Base-by-base conservation (phyloP, 1,284 basidiomycete species). In the Cronartium quercuum region DNA sequence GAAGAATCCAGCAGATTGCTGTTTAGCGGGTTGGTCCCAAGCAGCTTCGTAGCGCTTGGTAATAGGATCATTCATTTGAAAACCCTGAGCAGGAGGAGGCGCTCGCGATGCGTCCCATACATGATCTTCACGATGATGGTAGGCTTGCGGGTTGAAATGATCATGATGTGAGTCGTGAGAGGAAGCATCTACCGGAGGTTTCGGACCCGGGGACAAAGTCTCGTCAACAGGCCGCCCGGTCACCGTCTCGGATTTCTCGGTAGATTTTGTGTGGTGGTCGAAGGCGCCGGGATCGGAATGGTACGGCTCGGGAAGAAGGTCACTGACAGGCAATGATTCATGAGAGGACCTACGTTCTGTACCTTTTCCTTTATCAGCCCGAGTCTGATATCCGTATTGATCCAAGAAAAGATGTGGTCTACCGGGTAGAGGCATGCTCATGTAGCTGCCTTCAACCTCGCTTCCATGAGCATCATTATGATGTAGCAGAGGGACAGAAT, bases 1-100 rank as follows among this genome's bases (percentile, higher is more conserved):
- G 81, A 91, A 90, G 79, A 89, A 87, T 9, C 75, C 68, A 57
- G 68, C 76, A n/a, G 64, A 76, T 66, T 66, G 76, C 67, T 55
- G 70, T 34, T 47, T 77, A 76, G 51, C 76, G 75, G 82, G 81
- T 63, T 82, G 80, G 74, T 86, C 85, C 85, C 85, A 86, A 2
- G 82, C 83, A 67, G 85, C 84, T 2, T 81, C 79, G 77, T 84
- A 85, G 63, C 80, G 79, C 18, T 81, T 77, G 40, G 83, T 80
- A 76, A 84, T 82, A 0, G 83, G 82, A 5, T 82, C 79, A 10
- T 80, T 80, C 85, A 86, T 86, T 73, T 83, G 83, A 55, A 80
- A 78, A 1, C 82, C 82, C 13, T 81, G 79, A 15, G 80, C 79
- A 0, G 84, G 84, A 1, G 85, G 85, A 5, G 84, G 81, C 29